These are phyloP conservation scores for Knoxia roxburghii DNA, from an alignment of 257 asterid genomes.

Conservation along the genomic window DNA sequence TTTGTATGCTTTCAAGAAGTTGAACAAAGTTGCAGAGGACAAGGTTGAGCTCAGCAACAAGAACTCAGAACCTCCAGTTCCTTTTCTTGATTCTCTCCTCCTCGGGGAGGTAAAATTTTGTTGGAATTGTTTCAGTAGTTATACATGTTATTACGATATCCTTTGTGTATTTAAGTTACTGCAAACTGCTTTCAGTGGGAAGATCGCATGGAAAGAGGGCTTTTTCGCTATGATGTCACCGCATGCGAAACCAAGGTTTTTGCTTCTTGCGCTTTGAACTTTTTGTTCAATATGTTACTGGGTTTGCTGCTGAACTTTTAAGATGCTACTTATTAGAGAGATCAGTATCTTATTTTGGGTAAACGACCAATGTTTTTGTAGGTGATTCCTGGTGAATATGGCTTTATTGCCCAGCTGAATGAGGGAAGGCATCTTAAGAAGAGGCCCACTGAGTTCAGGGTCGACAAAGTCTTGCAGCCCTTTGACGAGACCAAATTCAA, in stretches of 20 bases:
- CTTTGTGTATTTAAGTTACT: constrained; percentile 17
- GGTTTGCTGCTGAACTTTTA: background rate
- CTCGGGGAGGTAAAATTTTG: constrained; percentile 54
- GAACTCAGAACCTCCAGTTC: constrained; percentile 43
- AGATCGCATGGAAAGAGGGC: constrained; percentile 90
- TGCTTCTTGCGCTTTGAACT: background rate
- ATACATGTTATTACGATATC: background rate
- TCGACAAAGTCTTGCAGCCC: constrained; percentile 87
- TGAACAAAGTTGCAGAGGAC: constrained; percentile 24
- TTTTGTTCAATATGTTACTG: background rate
- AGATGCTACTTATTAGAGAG: background rate
- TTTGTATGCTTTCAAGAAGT: constrained; percentile 57
- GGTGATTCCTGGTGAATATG: constrained; percentile 91
- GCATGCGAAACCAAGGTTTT: constrained; percentile 91
- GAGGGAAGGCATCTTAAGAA: constrained; percentile 98
- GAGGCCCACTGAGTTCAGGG: constrained; percentile 96
- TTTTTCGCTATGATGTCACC: constrained; percentile 96
- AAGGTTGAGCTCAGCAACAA: constrained; percentile 24
- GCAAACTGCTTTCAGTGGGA: constrained; percentile 70
- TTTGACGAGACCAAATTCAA: constrained; percentile 89
- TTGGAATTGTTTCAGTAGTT: background rate
- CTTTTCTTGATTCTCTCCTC: constrained; percentile 65
- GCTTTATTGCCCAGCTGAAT: constrained; percentile 85
- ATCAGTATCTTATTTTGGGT: background rate
- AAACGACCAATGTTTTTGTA: constrained; percentile 15